These are phyloP conservation scores for Luffa aegyptiaca DNA, from an alignment of 306 rosid genomes.

Conservation along the genomic window DNA sequence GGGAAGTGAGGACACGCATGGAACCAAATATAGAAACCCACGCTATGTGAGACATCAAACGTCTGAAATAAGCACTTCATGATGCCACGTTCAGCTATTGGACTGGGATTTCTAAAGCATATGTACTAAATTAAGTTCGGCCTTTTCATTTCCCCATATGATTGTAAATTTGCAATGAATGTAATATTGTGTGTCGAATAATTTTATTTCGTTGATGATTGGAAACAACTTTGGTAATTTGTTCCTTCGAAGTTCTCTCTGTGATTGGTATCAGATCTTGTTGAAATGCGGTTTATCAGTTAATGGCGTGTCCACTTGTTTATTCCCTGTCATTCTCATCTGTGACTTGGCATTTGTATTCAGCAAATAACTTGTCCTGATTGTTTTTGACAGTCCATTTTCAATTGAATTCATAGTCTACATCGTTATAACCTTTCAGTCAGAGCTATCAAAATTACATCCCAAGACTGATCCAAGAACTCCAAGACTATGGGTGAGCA, in stretches of 20 bases:
- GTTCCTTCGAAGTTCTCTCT: background rate
- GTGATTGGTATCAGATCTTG: background rate
- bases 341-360: background rate
- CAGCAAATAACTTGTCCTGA: background rate
- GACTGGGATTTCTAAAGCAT: background rate
- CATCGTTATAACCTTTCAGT: slow-evolving; percentile 58
- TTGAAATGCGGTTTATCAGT: background rate
- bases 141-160: background rate
- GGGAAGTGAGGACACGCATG: background rate
- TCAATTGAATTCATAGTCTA: slow-evolving; percentile 77
- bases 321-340: background rate
- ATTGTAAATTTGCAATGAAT: background rate
- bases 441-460: slow-evolving; percentile 62
- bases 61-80: background rate
- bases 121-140: background rate
- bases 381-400: slow-evolving; percentile 63
- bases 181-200: background rate
- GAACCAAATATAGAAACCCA: background rate
- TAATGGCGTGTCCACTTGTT: background rate
- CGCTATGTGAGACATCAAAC: background rate
- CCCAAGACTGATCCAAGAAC: slow-evolving; percentile 62
- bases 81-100: background rate
- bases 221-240: background rate
- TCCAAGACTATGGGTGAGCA: slow-evolving; percentile 82
- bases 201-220: background rate